These are phyloP conservation scores for Taxillus chinensis DNA, from an alignment of 164 flowering plant species.

Conservation along the genomic window DNA sequence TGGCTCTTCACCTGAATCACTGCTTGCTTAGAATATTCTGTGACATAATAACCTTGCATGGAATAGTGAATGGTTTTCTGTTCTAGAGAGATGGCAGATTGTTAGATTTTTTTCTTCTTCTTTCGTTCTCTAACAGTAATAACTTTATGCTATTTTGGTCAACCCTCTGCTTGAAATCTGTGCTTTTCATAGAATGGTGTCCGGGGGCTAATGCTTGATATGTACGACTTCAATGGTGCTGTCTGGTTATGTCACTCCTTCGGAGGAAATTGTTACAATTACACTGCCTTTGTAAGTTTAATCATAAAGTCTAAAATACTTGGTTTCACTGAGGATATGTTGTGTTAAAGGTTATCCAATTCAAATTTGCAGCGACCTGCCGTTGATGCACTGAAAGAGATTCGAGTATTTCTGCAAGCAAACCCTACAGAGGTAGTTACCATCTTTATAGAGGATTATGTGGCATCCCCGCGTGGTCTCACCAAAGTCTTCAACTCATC, in stretches of 20 bases:
- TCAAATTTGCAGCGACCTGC: constrained; percentile 47
- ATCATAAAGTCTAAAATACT: not conserved
- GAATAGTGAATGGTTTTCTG: too few species aligned
- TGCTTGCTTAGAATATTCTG: too few species aligned
- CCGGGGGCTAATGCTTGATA: constrained; percentile 65
- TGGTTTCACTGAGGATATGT: not conserved
- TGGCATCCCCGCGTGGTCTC: constrained; percentile 21
- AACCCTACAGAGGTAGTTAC: constrained; percentile 63
- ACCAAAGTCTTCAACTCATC: constrained; percentile 28
- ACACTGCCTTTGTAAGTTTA: constrained; percentile 62
- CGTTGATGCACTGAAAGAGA: constrained; percentile 45
- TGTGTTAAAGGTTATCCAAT: not conserved
- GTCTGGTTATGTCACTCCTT: constrained; percentile 57
- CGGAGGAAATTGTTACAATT: constrained; percentile 43
- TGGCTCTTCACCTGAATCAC: too few species aligned
- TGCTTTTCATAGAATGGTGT: constrained; percentile 46
- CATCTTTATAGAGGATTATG: constrained; percentile 62
- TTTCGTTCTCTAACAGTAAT: too few species aligned
- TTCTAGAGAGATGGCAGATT: too few species aligned
- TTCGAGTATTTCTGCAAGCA: constrained; percentile 34
- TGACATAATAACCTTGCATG: too few species aligned
- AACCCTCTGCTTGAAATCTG: not conserved
- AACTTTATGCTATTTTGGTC: not conserved
- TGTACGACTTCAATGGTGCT: constrained; percentile 53
- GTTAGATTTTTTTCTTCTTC: too few species aligned